Evolutionary conservation across 2,329 filamentous ascomycete genomes (phyloP), one percentile per base, ranked within the genome.

Genomic region (Drechslerella dactyloides): DNA sequence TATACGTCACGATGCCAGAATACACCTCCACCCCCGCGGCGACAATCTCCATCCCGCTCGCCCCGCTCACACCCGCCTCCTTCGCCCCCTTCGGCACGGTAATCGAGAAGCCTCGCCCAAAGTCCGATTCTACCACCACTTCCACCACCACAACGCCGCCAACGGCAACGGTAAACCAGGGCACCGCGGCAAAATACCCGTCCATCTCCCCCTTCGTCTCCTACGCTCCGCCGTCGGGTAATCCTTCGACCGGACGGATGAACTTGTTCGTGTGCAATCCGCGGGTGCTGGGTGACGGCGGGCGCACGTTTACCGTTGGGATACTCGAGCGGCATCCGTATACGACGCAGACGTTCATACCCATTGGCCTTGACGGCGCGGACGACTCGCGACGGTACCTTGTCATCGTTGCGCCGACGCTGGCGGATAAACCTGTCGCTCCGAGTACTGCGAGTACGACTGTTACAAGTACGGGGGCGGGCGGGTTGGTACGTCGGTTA

Each of bases 291-390:
- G 68, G 21, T 69, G 75, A 33, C 35, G 54, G 62, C 40, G 73
- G 73, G 44, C 74, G 76, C 1, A 70, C 84, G 2, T 90, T 96
- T 78, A 82, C 85, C 51, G 84, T 97, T 60, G 80, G 81, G 19
- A 85, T 96, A 65, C 85, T 97, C 30, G 94, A 99, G 80, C 85
- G 94, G 42, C 94, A 99, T 80, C 93, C 94, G 0, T 97, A 88
- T 80, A 97, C 94, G 0, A 90, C 90, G 1, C 94, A 99, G 81
- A 96, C 92, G 0, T 97, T 99, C 80, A 85, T 90, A 48, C 94
- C 94, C 0, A 82, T 97, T 56, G 85, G 86, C 37, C 76, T 87
- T 27, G 77, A 78, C 52, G 75, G 79, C 10, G 76, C 78, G 3
- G 80, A 83, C 59, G 48, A 59, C 15, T 40, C 52, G 15, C 66